phyloP scores from a whole-genome alignment of 306 rosid species.

The Hippophae tibetana region DNA sequence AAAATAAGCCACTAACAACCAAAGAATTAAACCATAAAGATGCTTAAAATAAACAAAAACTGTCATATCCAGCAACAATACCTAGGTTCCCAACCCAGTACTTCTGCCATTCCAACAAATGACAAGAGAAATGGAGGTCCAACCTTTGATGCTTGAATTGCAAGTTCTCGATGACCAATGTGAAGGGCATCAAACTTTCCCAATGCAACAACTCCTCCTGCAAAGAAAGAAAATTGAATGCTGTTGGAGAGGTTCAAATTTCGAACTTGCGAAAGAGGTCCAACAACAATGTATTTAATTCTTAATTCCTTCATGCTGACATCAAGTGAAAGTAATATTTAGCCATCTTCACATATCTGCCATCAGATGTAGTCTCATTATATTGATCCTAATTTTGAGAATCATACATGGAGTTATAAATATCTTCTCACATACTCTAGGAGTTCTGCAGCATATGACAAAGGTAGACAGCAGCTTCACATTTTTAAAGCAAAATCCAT shows the following conservation, averaged over 20 bases:
- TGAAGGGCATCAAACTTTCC: slow-evolving; percentile 98
- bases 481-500: too few relatives aligned
- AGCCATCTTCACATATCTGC: too few relatives aligned
- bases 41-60: slow-evolving; percentile 4
- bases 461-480: too few relatives aligned
- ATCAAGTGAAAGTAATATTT: too few relatives aligned
- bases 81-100: slow-evolving; percentile 93
- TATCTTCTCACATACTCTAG: too few relatives aligned
- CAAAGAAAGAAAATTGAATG: slow-evolving; percentile 11
- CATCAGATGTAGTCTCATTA: too few relatives aligned
- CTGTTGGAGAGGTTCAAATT: not conserved
- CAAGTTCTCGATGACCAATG: slow-evolving; percentile 92
- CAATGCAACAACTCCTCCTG: slow-evolving; percentile 89
- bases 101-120: slow-evolving; percentile 84
- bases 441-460: too few relatives aligned
- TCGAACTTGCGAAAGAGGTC: too few relatives aligned
- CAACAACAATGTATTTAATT: too few relatives aligned
- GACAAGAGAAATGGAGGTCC: slow-evolving; percentile 92
- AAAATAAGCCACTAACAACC: not conserved
- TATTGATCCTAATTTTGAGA: too few relatives aligned
- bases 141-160: slow-evolving; percentile 82
- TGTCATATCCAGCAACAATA: slow-evolving; percentile 20
- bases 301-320: too few relatives aligned
- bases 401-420: too few relatives aligned
- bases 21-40: not conserved